These are phyloP conservation scores for Galeopsis tetrahit DNA, from an alignment of 257 asterid genomes.

Conservation along the genomic window DNA sequence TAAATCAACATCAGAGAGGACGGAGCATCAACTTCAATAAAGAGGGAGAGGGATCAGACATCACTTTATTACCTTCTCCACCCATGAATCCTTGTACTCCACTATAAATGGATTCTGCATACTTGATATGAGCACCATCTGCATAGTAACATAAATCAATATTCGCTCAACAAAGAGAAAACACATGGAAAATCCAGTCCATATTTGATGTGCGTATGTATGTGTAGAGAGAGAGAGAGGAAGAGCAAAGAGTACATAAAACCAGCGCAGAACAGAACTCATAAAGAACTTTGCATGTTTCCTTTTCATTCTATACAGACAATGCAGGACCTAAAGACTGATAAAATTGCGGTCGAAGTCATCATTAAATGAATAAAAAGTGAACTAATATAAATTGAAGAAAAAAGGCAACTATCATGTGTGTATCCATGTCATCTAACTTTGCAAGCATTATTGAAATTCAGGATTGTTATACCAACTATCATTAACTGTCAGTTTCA, in stretches of 20 bases:
- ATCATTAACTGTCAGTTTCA: background rate
- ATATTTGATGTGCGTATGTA: background rate
- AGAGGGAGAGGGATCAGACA: slow-evolving; percentile 24
- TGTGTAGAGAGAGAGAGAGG: background rate
- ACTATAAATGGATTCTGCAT: slow-evolving; percentile 85
- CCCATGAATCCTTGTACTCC: slow-evolving; percentile 98
- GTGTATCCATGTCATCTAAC: background rate
- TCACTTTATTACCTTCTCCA: slow-evolving; percentile 71
- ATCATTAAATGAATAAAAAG: slow-evolving; percentile 6
- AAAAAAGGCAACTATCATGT: background rate
- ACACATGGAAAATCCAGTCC: slow-evolving; percentile 3
- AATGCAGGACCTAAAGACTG: background rate
- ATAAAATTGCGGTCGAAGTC: background rate
- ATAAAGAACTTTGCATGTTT: slow-evolving; percentile 10
- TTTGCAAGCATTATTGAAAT: background rate
- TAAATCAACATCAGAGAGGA: slow-evolving; percentile 6
- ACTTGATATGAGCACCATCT: slow-evolving; percentile 90
- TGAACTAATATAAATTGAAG: background rate
- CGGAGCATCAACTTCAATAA: slow-evolving; percentile 1
- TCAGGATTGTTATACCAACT: background rate
- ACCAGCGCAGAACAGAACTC: background rate
- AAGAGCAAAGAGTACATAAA: background rate
- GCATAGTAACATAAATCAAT: slow-evolving; percentile 25
- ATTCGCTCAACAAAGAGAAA: slow-evolving; percentile 16
- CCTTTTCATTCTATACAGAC: slow-evolving; percentile 1